phyloP scores from a whole-genome alignment of 805 yeast species.

The Brettanomyces nanus region DNA sequence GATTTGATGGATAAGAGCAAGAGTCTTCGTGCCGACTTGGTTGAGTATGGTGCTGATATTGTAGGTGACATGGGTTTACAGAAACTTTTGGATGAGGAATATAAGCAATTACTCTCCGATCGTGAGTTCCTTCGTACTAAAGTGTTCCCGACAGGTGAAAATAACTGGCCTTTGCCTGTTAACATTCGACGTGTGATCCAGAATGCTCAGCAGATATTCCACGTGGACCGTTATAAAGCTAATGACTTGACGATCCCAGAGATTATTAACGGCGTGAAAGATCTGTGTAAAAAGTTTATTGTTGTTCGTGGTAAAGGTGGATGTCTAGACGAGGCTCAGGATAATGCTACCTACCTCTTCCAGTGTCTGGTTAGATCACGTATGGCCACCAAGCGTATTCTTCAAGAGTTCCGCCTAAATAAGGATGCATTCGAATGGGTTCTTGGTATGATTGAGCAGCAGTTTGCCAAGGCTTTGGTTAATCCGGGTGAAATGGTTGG shows the following conservation, averaged over 20 bases:
- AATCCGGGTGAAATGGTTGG: constrained; percentile 99
- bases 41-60: constrained; percentile 88
- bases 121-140: constrained; percentile 70
- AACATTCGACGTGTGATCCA: constrained; percentile 94
- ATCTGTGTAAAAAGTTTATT: constrained; percentile 54
- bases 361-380: constrained; percentile 90
- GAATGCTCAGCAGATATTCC: constrained; percentile 96
- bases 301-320: constrained; percentile 79
- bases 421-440: constrained; percentile 93
- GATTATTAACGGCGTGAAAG: constrained; percentile 63
- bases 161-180: constrained; percentile 96
- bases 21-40: constrained; percentile 58
- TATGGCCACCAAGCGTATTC: constrained; percentile 80
- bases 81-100: constrained; percentile 74
- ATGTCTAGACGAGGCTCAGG: constrained; percentile 77
- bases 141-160: constrained; percentile 89
- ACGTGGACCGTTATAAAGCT: constrained; percentile 81
- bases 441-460: constrained; percentile 86
- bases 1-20: constrained; percentile 65
- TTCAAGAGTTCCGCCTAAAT: constrained; percentile 83
- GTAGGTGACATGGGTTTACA: constrained; percentile 85
- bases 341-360: constrained; percentile 83
- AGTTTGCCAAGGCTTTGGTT: constrained; percentile 83
- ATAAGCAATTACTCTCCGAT: constrained; percentile 65
- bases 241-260: constrained; percentile 84